phyloP scores from a whole-genome alignment of 2,329 filamentous ascomycete genomes.

The Pyrenochaeta sp. region DNA sequence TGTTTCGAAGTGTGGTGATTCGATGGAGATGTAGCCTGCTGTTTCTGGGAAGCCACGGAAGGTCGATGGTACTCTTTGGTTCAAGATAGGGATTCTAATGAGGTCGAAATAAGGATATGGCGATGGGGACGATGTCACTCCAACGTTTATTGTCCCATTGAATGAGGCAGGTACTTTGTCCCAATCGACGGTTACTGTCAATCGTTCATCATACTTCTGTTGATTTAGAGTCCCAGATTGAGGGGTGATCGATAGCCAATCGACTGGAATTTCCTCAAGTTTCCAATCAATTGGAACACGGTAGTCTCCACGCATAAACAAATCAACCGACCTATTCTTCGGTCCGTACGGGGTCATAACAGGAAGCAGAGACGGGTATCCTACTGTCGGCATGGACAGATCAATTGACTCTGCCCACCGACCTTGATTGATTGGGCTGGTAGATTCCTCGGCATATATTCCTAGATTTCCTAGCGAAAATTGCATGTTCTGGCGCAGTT shows the following conservation, averaged over 20 bases:
- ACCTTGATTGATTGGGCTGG: conserved; percentile 39
- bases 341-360: conserved; percentile 27
- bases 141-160: conserved; percentile 17
- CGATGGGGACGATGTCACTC: conserved; percentile 18
- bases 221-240: conserved; percentile 14
- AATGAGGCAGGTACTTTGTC: conserved; percentile 13
- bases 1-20: conserved; percentile 22
- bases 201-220: conserved; percentile 19
- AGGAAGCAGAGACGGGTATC: conserved; percentile 9
- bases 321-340: conserved; percentile 13
- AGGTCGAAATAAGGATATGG: conserved; percentile 22
- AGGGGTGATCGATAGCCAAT: conserved; percentile 23
- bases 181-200: conserved; percentile 27
- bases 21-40: conserved; percentile 22
- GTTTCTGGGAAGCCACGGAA: conserved; percentile 27
- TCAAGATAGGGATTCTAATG: conserved; percentile 22
- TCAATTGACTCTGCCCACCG: conserved; percentile 59
- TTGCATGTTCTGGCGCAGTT: conserved; percentile 41
- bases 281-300: conserved; percentile 23
- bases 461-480: conserved; percentile 24
- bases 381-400: conserved; percentile 65
- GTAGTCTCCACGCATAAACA: conserved; percentile 27
- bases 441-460: conserved; percentile 22
- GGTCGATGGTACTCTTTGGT: conserved; percentile 11
- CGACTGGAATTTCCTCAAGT: conserved; percentile 18